phyloP scores from a whole-genome alignment of 2,329 filamentous ascomycete genomes.

The Scedosporium apiospermum region DNA sequence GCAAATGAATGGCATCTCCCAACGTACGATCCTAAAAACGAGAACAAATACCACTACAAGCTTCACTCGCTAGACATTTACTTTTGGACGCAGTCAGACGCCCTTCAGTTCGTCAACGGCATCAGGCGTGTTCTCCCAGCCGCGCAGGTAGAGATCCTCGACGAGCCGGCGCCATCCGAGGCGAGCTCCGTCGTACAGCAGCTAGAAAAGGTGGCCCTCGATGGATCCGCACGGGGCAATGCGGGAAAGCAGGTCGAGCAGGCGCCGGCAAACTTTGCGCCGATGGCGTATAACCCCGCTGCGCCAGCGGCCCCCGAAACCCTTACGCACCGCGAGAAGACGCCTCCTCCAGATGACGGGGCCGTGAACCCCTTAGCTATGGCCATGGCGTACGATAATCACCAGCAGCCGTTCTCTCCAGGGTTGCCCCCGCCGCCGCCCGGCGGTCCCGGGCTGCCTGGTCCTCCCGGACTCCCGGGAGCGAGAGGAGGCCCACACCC shows the following conservation, averaged over 20 bases:
- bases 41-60: conserved; percentile 71
- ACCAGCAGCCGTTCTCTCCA: conserved; percentile 41
- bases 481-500: conserved; percentile 21
- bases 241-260: conserved; percentile 16
- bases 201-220: conserved; percentile 62
- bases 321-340: conserved; percentile 67
- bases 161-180: conserved; percentile 49
- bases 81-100: conserved; percentile 69
- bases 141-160: conserved; percentile 50
- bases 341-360: conserved; percentile 62
- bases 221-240: conserved; percentile 39
- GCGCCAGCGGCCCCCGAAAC: conserved; percentile 66
- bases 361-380: conserved; percentile 48
- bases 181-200: conserved; percentile 65
- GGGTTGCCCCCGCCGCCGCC: conserved; percentile 35
- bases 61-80: conserved; percentile 70
- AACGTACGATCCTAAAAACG: conserved; percentile 60
- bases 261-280: conserved; percentile 38
- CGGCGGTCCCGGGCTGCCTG: conserved; percentile 26
- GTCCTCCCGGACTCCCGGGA: conserved; percentile 20
- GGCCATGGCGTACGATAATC: conserved; percentile 47
- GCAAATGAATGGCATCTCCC: conserved; percentile 66
- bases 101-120: conserved; percentile 59
- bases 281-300: conserved; percentile 71
- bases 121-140: conserved; percentile 55